These are phyloP conservation scores for Hypoxylon cercidicola DNA, from an alignment of 495 filamentous ascomycete species.

Conservation along the genomic window DNA sequence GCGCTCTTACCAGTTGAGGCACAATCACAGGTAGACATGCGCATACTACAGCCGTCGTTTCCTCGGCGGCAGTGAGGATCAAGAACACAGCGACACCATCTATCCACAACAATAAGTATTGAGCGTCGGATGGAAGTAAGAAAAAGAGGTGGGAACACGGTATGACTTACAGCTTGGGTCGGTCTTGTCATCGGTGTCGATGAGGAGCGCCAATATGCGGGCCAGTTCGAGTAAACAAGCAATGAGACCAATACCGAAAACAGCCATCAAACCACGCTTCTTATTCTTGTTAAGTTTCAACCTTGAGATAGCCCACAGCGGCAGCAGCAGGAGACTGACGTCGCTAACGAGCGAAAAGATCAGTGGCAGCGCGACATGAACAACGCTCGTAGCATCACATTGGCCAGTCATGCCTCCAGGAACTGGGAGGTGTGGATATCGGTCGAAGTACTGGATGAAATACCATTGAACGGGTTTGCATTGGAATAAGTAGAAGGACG, in stretches of 20 bases:
- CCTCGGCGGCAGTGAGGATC: constrained; percentile 41
- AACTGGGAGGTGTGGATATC: constrained; percentile 24
- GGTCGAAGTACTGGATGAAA: constrained; percentile 40
- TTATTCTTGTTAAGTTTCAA: constrained; percentile 40
- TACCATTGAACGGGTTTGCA: constrained; percentile 47
- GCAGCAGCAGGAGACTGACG: constrained; percentile 39
- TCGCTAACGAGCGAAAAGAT: constrained; percentile 39
- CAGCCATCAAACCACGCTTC: constrained; percentile 46
- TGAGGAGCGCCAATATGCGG: constrained; percentile 34
- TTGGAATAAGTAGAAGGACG: constrained; percentile 47
- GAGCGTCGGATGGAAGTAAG: background rate
- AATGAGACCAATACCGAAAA: constrained; percentile 44
- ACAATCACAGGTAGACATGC: constrained; percentile 37
- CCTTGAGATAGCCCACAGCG: constrained; percentile 43
- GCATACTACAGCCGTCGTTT: constrained; percentile 43
- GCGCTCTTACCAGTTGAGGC: constrained; percentile 27
- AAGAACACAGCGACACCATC: constrained; percentile 42
- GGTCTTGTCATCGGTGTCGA: constrained; percentile 44
- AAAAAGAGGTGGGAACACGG: background rate
- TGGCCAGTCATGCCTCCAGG: constrained; percentile 37
- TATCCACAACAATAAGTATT: constrained; percentile 1
- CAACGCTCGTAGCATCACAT: constrained; percentile 42
- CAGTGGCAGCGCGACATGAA: constrained; percentile 38
- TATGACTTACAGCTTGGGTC: constrained; percentile 47
- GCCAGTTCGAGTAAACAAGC: constrained; percentile 42